A percentile compares a stretch with the other conserved stretches of the same genome.
Conservation (phyloP, 2,329 filamentous ascomycete genomes). For the Penicillium aurantiogriseum region DNA sequence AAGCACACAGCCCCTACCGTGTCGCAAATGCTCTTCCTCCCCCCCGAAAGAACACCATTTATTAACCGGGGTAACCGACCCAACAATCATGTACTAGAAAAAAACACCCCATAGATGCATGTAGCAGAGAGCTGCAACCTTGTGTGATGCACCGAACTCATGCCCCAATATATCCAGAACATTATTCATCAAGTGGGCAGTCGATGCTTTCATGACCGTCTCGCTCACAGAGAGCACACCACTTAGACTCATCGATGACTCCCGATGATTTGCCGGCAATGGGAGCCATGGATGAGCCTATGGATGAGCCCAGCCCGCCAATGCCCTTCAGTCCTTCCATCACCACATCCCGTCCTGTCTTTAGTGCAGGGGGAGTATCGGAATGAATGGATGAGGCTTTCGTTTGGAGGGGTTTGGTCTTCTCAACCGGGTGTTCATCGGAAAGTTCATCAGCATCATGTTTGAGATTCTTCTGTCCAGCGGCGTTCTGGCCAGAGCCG, state of each 20-base stretch:
- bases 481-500: constrained; percentile 40
- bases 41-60: not conserved
- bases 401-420: constrained; percentile 8
- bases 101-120: constrained; percentile 12
- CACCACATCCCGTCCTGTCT: constrained; percentile 43
- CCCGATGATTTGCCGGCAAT: constrained; percentile 77
- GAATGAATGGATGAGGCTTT: constrained; percentile 16
- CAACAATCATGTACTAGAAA: constrained; percentile 28
- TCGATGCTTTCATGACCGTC: constrained; percentile 96
- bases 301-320: constrained; percentile 41
- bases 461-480: constrained; percentile 15
- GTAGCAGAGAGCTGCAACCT: constrained; percentile 8
- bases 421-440: constrained; percentile 16
- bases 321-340: constrained; percentile 45
- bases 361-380: constrained; percentile 30
- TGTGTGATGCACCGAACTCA: constrained; percentile 4
- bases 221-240: constrained; percentile 94
- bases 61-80: constrained; percentile 3
- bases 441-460: constrained; percentile 10
- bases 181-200: constrained; percentile 79
- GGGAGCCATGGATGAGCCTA: constrained; percentile 55
- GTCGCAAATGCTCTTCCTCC: not conserved
- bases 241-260: constrained; percentile 78
- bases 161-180: constrained; percentile 10
- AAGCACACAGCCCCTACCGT: not conserved